Evolutionary conservation across 2,329 filamentous ascomycete genomes (phyloP).

Genomic region (Fusarium nanum): DNA sequence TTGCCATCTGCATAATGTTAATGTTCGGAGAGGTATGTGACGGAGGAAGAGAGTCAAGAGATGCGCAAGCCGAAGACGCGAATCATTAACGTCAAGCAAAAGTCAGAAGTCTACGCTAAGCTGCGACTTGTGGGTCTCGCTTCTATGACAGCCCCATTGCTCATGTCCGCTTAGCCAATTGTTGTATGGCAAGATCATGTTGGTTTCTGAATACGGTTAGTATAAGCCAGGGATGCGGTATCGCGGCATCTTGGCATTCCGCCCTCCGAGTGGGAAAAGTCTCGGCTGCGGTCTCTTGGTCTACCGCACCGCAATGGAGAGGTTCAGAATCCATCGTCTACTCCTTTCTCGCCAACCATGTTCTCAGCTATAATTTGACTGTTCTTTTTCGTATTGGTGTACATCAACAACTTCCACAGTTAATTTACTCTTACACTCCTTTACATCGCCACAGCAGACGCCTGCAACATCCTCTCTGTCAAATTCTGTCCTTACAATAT

Average conservation of each 20-base stretch:
- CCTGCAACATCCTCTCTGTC: neutral
- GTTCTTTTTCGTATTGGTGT: neutral
- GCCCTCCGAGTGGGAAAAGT: neutral
- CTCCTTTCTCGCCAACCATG: neutral
- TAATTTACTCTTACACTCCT: neutral
- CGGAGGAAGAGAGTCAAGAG: neutral
- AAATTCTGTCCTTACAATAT: neutral
- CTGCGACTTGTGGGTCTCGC: neutral
- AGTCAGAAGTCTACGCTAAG: neutral
- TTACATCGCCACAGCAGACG: neutral
- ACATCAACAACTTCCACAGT: neutral
- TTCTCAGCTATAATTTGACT: neutral
- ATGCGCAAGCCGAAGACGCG: neutral
- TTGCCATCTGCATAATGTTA: neutral
- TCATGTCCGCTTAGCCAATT: neutral
- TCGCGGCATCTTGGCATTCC: neutral
- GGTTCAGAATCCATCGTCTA: neutral
- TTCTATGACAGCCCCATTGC: neutral
- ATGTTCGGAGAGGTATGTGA: neutral
- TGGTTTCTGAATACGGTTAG: neutral
- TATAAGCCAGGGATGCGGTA: neutral
- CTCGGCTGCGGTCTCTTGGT: neutral
- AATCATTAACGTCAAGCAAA: neutral
- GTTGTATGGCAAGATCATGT: neutral
- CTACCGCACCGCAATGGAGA: neutral